These are phyloP conservation scores for Mortierella sp. DNA, from an alignment of 371 early-diverging fungal species.

Conservation along the genomic window DNA sequence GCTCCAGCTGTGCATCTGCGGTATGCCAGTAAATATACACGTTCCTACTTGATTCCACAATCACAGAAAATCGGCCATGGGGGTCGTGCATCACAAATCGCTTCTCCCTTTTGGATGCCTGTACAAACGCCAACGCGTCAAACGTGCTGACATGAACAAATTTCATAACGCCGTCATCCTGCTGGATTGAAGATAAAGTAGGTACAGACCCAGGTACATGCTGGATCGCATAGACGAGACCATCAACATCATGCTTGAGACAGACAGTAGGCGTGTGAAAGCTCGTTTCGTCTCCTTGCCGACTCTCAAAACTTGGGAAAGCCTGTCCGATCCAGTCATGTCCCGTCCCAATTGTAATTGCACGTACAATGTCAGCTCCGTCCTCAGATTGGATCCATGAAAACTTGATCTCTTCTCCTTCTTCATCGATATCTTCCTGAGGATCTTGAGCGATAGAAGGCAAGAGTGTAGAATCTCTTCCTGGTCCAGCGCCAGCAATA, in stretches of 20 bases:
- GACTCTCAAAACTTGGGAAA: constrained; percentile 50
- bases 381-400: constrained; percentile 55
- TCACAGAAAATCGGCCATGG: constrained; percentile 62
- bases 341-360: constrained; percentile 58
- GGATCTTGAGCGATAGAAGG: constrained; percentile 71
- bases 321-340: constrained; percentile 69
- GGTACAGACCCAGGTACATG: constrained; percentile 34
- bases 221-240: constrained; percentile 66
- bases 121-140: constrained; percentile 84
- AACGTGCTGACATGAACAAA: constrained; percentile 72
- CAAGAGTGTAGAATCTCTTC: constrained; percentile 30
- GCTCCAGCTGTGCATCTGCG: constrained; percentile 31
- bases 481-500: constrained; percentile 32
- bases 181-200: constrained; percentile 27
- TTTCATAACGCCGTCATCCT: constrained; percentile 16
- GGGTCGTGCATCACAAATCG: constrained; percentile 72
- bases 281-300: constrained; percentile 33
- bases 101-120: constrained; percentile 84
- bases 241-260: constrained; percentile 83
- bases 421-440: constrained; percentile 80
- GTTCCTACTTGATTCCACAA: constrained; percentile 78
- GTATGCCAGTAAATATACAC: constrained; percentile 76
- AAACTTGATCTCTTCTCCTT: constrained; percentile 65
- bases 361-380: constrained; percentile 53
- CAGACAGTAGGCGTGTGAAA: constrained; percentile 65